Evolutionary conservation across 1,284 basidiomycete species (phyloP), one percentile per base, ranked within the genome.

Genomic region (Neonothopanus nambi): DNA sequence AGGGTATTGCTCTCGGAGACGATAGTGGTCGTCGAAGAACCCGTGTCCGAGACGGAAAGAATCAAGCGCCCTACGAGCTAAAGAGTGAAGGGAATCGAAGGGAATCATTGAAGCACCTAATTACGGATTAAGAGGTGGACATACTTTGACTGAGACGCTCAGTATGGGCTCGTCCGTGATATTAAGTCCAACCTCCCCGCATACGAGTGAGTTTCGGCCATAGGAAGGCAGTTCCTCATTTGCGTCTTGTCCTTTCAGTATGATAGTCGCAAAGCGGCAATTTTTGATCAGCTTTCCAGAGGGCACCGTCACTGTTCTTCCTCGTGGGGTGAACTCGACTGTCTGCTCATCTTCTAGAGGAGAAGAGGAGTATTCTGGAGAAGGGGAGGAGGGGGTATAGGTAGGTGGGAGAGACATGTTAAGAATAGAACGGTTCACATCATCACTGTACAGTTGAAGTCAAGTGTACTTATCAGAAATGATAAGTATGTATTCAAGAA

Each of bases 51-150:
- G 13, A 70, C 62, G 3, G 70, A 70, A 15, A 78, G 52, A n/a
- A 58, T 63, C 48, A 78, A 64, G 18, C 64, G 66, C 5, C 76
- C 76, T 39, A 71, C 68, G 21, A 79, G 58, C 77, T 79, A 48
- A 11, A 9, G 13, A 13, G 13, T 33, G 9, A 9, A 18, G 45
- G 12, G 13, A 13, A 33, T 33, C 30, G 8, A 18, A 46, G 12
- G 20, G 17, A 18, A 24, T 51, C 23, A 17, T 15, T 26, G 44
- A 13, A 56, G 45, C 43, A 12, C 36, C 26, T 17, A 26, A 20
- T 39, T 13, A 37, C 33, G 20, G 23, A 15, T 12, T 18, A 30
- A 40, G 15, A 41, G n/a, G 13, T 21, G 39, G 23, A 52, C 61
- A 37, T 49, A 74, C 72, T 68, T 71, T 71, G 12, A 69, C 56